Percentiles rank a stretch among this genome's conserved stretches.
phyloP scores from a whole-genome alignment of 257 asterid species.

The Rauvolfia tetraphylla region DNA sequence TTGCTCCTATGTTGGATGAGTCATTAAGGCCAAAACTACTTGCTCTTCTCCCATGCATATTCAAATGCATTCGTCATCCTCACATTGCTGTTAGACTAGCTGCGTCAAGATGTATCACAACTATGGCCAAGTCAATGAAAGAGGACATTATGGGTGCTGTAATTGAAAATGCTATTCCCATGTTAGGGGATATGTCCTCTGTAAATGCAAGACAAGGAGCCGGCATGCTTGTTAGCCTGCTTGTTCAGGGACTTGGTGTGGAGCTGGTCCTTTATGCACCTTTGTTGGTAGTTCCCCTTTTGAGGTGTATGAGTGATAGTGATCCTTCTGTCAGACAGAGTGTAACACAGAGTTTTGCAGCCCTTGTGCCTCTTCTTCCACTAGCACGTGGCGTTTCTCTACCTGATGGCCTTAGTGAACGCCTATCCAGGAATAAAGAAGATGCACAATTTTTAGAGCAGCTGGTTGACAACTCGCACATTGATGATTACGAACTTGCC shows the following conservation, averaged over 20 bases:
- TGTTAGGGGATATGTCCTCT: conserved; percentile 86
- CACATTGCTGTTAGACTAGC: conserved; percentile 89
- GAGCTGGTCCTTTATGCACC: conserved; percentile 98
- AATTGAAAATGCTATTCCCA: conserved; percentile 82
- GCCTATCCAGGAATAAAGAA: conserved; percentile 75
- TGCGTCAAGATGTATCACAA: conserved; percentile 87
- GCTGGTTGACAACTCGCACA: conserved; percentile 92
- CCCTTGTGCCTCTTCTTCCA: conserved; percentile 95
- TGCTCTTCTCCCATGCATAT: conserved; percentile 85
- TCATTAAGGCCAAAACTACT: conserved; percentile 68
- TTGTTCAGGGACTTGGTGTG: conserved; percentile 93
- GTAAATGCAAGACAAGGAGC: conserved; percentile 98
- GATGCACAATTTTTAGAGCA: conserved; percentile 95
- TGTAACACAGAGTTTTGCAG: conserved; percentile 97
- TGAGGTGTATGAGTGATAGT: conserved; percentile 95
- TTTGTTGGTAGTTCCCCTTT: conserved; percentile 88
- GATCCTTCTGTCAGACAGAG: conserved; percentile 97
- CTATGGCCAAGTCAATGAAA: conserved; percentile 93
- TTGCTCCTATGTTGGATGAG: conserved; percentile 71
- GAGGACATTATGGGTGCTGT: conserved; percentile 81
- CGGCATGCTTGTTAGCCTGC: conserved; percentile 98
- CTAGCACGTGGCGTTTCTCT: conserved; percentile 83
- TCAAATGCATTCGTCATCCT: conserved; percentile 86
- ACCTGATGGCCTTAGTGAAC: conserved; percentile 74
- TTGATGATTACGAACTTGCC: conserved; percentile 87